Percentiles rank a stretch among this genome's conserved stretches.
These are phyloP conservation scores for Ceratonia siliqua DNA, from an alignment of 306 rosid genomes.

Conservation along the genomic window DNA sequence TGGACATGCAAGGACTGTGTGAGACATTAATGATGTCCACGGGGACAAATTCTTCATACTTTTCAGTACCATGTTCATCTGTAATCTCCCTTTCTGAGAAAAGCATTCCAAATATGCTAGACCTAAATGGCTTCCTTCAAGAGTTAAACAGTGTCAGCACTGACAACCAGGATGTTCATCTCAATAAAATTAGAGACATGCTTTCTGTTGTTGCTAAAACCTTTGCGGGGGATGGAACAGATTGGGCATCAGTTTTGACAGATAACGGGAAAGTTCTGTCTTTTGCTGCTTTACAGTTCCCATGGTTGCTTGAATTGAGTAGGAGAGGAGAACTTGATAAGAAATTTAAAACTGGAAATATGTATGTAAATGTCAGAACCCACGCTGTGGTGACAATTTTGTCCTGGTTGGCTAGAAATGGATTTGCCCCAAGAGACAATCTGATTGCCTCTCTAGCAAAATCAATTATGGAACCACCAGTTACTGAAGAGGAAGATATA, in stretches of 20 bases:
- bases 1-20: conserved; percentile 94
- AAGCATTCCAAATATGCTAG: conserved; percentile 46
- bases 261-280: conserved; percentile 83
- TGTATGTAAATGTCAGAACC: conserved; percentile 53
- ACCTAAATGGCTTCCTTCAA: conserved; percentile 48
- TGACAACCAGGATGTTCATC: conserved; percentile 62
- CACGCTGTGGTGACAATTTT: conserved; percentile 80
- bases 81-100: conserved; percentile 45
- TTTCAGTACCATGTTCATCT: conserved; percentile 61
- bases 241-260: conserved; percentile 64
- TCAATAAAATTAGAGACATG: conserved; percentile 48
- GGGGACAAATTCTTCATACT: conserved; percentile 54
- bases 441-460: conserved; percentile 78
- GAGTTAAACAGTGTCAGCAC: conserved; percentile 40
- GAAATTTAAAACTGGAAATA: conserved; percentile 53
- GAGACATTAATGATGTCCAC: conserved; percentile 62
- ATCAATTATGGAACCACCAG: conserved; percentile 74
- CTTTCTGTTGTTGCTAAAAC: conserved; percentile 72
- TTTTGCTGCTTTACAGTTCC: conserved; percentile 84
- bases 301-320: conserved; percentile 88
- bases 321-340: conserved; percentile 48
- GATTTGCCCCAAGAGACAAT: conserved; percentile 81
- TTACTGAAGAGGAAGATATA: conserved; percentile 73
- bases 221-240: conserved; percentile 61
- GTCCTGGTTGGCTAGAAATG: conserved; percentile 94